Evolutionary conservation across 176 grass and related monocot species (phyloP).

Genomic region (Paspalum vaginatum): DNA sequence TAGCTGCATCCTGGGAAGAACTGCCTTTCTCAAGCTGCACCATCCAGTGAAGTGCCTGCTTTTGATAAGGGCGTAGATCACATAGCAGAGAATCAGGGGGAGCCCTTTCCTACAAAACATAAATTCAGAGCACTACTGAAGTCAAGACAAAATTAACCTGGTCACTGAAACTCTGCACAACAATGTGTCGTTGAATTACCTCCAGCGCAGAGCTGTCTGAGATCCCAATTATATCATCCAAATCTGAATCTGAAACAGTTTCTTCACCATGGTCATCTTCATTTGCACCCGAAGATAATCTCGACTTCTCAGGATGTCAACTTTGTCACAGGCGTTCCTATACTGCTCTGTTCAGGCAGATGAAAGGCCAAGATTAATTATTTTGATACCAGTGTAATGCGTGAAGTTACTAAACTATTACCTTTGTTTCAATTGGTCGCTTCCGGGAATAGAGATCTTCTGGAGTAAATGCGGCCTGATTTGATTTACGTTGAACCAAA

Average conservation of each 20-base stretch:
- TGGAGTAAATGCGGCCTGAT: constrained; percentile 85
- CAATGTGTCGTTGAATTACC: constrained; percentile 48
- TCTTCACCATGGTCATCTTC: constrained; percentile 60
- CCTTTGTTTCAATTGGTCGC: constrained; percentile 62
- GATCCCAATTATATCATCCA: constrained; percentile 84
- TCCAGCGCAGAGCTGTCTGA: constrained; percentile 72
- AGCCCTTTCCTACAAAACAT: constrained; percentile 61
- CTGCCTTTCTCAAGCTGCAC: constrained; percentile 77
- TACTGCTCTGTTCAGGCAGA: constrained; percentile 55
- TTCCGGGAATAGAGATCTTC: constrained; percentile 92
- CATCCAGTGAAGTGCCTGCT: constrained; percentile 99
- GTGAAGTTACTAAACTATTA: constrained; percentile 41
- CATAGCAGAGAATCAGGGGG: constrained; percentile 73
- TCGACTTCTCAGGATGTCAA: constrained; percentile 65
- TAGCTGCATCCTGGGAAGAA: constrained; percentile 71
- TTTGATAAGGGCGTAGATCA: constrained; percentile 88
- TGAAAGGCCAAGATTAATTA: constrained; percentile 43
- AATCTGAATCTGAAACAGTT: constrained; percentile 75
- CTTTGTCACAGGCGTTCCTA: constrained; percentile 40
- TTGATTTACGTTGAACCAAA: constrained; percentile 24
- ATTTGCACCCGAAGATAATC: constrained; percentile 52
- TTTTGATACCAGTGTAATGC: constrained; percentile 27
- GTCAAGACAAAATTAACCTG: constrained; percentile 38
- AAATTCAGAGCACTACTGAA: constrained; percentile 21
- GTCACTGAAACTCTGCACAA: constrained; percentile 8